Percentiles rank a stretch among this genome's conserved stretches.
These are phyloP conservation scores for Casuarina cunninghamiana DNA, from an alignment of 306 rosid genomes.

Conservation along the genomic window DNA sequence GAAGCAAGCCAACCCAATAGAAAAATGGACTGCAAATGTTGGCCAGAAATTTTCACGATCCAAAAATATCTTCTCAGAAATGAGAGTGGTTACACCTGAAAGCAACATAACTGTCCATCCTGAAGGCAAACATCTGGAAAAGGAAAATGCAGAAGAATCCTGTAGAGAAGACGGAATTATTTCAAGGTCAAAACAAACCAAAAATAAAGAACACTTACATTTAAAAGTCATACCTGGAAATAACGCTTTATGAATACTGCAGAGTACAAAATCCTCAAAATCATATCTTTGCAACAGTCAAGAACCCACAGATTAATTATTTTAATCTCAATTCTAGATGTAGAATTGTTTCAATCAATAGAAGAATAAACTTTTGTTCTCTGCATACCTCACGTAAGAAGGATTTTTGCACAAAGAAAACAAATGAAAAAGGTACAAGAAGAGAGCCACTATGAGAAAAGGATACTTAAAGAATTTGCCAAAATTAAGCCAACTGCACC, in stretches of 20 bases:
- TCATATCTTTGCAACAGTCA: conserved; percentile 78
- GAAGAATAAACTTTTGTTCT: neutral
- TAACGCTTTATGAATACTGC: conserved; percentile 64
- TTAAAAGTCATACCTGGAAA: conserved; percentile 66
- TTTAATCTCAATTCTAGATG: neutral
- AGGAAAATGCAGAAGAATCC: conserved; percentile 75
- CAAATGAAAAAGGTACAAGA: conserved; percentile 13
- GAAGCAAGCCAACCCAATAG: conserved; percentile 76
- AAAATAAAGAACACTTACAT: conserved; percentile 7
- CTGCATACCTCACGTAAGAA: neutral
- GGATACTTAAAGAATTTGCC: conserved; percentile 96
- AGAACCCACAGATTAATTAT: conserved; percentile 37
- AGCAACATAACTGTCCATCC: conserved; percentile 70
- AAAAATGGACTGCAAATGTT: conserved; percentile 63
- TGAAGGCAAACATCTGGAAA: conserved; percentile 73
- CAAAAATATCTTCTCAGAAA: conserved; percentile 78
- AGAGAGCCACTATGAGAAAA: conserved; percentile 24
- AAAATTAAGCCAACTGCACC: conserved; percentile 90
- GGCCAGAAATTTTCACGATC: conserved; percentile 71
- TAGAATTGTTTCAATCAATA: neutral
- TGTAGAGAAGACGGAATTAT: conserved; percentile 36
- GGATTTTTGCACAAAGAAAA: conserved; percentile 17
- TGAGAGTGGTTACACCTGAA: conserved; percentile 61
- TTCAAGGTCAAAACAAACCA: conserved; percentile 13
- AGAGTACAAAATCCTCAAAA: conserved; percentile 76